These are phyloP conservation scores for Terfezia boudieri DNA, from an alignment of 495 filamentous ascomycete species.

Conservation along the genomic window DNA sequence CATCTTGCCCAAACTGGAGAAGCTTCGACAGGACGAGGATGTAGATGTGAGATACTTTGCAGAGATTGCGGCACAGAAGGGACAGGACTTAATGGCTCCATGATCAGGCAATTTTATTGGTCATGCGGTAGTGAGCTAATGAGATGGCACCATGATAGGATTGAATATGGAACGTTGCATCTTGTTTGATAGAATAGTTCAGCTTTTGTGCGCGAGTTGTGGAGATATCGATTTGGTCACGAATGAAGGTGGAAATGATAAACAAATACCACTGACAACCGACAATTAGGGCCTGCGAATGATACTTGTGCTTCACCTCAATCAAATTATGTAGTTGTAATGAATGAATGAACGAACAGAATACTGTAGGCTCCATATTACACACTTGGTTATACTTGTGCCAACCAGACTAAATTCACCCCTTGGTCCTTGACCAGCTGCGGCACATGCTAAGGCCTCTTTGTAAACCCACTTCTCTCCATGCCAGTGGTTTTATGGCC, in stretches of 20 bases:
- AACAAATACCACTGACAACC: neutral
- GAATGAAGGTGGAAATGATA: slow-evolving; percentile 1
- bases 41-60: slow-evolving; percentile 96
- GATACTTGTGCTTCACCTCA: neutral
- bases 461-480: no score
- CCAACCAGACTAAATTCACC: no score
- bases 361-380: no score
- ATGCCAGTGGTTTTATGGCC: no score
- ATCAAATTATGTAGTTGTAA: neutral
- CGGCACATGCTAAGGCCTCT: no score
- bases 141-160: neutral
- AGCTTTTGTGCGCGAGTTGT: neutral
- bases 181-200: neutral
- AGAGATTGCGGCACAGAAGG: slow-evolving; percentile 35
- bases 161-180: neutral
- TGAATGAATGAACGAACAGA: neutral
- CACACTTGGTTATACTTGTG: no score
- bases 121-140: neutral
- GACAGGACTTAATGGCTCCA: slow-evolving; percentile 21
- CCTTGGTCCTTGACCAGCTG: no score
- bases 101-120: neutral
- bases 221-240: neutral
- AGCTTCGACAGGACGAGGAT: slow-evolving; percentile 86
- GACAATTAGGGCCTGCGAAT: neutral
- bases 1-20: slow-evolving; percentile 76